Evolutionary conservation across 2,329 filamentous ascomycete species (phyloP).

Genomic region (Epichloe gansuensis): DNA sequence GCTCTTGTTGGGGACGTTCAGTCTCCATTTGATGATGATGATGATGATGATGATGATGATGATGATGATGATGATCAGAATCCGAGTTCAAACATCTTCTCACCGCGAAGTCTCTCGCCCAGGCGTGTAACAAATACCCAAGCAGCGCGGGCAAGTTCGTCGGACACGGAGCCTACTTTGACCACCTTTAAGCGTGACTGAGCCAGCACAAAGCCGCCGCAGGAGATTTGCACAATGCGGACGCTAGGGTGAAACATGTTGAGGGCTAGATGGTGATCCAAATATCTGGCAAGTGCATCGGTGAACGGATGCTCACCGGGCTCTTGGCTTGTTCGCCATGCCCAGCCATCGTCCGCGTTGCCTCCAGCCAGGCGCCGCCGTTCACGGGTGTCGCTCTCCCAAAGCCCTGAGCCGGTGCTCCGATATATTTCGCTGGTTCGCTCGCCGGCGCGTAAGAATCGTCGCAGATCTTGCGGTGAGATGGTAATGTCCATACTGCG

Average conservation of each 20-base stretch:
- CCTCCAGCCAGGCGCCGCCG: constrained; percentile 34
- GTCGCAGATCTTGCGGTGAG: constrained; percentile 31
- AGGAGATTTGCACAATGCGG: constrained; percentile 38
- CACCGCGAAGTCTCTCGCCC: constrained; percentile 20
- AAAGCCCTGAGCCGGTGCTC: constrained; percentile 9
- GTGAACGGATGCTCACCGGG: constrained; percentile 28
- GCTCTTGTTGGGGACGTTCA: background rate
- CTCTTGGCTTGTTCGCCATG: constrained; percentile 25
- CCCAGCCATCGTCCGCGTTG: constrained; percentile 39
- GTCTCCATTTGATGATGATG: background rate
- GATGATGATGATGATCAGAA: background rate
- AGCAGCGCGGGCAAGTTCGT: constrained; percentile 20
- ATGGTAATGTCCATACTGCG: constrained; percentile 39
- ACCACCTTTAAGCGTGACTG: constrained; percentile 39
- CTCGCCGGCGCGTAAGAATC: constrained; percentile 31
- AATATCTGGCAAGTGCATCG: constrained; percentile 35
- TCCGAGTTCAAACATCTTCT: constrained; percentile 7
- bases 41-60: background rate
- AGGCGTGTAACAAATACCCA: constrained; percentile 26
- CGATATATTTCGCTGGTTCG: constrained; percentile 1
- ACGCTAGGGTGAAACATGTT: constrained; percentile 44
- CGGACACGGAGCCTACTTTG: constrained; percentile 17
- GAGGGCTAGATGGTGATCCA: constrained; percentile 39
- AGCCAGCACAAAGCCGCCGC: constrained; percentile 41
- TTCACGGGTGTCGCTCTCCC: constrained; percentile 22